These are phyloP conservation scores for Sporopachydermia quercuum DNA, from an alignment of 805 yeast species.

Conservation along the genomic window DNA sequence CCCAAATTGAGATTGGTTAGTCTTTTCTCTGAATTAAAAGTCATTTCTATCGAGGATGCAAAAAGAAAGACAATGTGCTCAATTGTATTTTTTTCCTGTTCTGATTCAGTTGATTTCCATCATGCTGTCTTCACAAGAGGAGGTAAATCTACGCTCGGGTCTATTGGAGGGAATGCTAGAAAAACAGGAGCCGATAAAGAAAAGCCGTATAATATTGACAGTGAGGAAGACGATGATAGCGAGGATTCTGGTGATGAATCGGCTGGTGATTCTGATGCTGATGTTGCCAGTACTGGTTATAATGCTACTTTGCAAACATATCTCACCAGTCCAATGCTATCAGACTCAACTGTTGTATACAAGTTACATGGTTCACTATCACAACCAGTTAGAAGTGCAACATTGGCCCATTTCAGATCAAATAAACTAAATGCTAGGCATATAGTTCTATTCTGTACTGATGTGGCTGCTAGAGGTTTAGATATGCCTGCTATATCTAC, in stretches of 20 bases:
- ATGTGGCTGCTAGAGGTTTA: constrained; percentile 94
- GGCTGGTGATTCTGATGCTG: constrained; percentile 10
- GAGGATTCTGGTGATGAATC: constrained; percentile 17
- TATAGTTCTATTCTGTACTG: constrained; percentile 79
- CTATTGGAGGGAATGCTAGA: constrained; percentile 6
- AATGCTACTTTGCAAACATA: constrained; percentile 22
- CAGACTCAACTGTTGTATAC: constrained; percentile 32
- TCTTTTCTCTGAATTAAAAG: constrained; percentile 48
- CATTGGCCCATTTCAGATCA: constrained; percentile 42
- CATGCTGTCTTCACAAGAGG: constrained; percentile 55
- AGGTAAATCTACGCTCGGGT: constrained; percentile 25
- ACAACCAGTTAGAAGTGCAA: constrained; percentile 70
- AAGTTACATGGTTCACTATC: constrained; percentile 85
- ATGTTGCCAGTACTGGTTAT: constrained; percentile 11
- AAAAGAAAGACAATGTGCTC: constrained; percentile 26
- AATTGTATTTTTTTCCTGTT: constrained; percentile 81
- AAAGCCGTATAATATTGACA: constrained; percentile 10
- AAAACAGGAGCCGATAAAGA: constrained; percentile 17
- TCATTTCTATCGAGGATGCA: constrained; percentile 22
- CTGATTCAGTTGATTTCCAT: constrained; percentile 95
- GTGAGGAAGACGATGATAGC: constrained; percentile 18
- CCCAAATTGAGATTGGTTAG: constrained; percentile 84
- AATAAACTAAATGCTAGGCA: constrained; percentile 25
- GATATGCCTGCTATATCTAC: constrained; percentile 79
- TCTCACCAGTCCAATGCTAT: constrained; percentile 38